phyloP scores from a whole-genome alignment of 768 basidiomycete genomes.

The Mycena pura region DNA sequence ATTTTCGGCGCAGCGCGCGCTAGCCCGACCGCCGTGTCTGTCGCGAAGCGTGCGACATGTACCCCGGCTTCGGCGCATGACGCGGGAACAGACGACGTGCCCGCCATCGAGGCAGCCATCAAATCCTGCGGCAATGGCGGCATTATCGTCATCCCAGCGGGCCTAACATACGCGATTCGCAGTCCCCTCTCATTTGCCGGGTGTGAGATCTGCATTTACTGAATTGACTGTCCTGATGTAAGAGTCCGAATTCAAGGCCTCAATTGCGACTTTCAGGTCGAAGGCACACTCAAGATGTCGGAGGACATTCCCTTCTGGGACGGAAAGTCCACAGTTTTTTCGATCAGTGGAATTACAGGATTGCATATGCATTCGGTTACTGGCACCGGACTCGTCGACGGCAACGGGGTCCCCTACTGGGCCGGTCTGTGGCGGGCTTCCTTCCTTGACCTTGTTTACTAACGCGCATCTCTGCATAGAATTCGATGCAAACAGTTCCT shows the following conservation, averaged over 20 bases:
- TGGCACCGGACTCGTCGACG: slow-evolving; percentile 38
- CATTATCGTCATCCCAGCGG: slow-evolving; percentile 38
- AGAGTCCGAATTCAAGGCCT: neutral
- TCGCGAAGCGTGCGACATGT: slow-evolving; percentile 37
- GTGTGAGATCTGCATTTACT: slow-evolving; percentile 18
- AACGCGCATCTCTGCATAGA: slow-evolving; percentile 9
- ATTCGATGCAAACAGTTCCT: slow-evolving; percentile 36
- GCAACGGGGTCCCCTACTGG: slow-evolving; percentile 41
- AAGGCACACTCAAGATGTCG: slow-evolving; percentile 38
- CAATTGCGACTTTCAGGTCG: slow-evolving; percentile 37
- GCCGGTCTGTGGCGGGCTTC: slow-evolving; percentile 22
- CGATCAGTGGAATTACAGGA: slow-evolving; percentile 32
- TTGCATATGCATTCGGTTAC: slow-evolving; percentile 36
- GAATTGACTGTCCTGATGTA: neutral
- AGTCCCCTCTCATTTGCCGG: slow-evolving; percentile 37
- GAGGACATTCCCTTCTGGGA: slow-evolving; percentile 38
- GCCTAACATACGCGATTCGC: slow-evolving; percentile 33
- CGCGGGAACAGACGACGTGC: slow-evolving; percentile 37
- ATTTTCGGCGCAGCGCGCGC: slow-evolving; percentile 10
- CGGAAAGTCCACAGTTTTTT: slow-evolving; percentile 31
- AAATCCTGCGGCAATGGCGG: slow-evolving; percentile 40
- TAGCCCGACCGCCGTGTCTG: slow-evolving; percentile 6
- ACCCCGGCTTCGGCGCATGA: slow-evolving; percentile 33
- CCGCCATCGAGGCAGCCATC: slow-evolving; percentile 37
- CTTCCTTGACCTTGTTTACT: neutral